Base-by-base conservation (phyloP, 2,329 filamentous ascomycete species). In the Gnomoniopsis smithogilvyi region DNA sequence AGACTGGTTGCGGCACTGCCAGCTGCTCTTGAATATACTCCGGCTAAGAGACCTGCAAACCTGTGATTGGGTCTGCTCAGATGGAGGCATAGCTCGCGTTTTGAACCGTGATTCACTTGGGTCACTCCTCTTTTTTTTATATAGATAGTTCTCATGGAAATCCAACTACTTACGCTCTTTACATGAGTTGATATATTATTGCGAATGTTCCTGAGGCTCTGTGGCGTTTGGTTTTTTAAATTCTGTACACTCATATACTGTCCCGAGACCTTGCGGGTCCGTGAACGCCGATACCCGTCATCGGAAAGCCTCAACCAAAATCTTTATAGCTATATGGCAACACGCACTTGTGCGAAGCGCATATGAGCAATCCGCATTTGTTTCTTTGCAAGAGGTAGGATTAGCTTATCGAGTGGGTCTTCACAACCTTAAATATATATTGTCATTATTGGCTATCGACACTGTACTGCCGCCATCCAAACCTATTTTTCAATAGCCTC, bases 41-140 rank as follows among this genome's bases (percentile, higher is more conserved):
- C 48, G 48, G 58, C 19, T 11, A 51, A 38, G 52, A 55, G 43
- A 56, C 36, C 50, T 56, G 51, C 51, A 60, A 53, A 24, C 45
- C 43, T 30, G 51, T 24, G 24, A 22, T 51, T n/a, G 51, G 38
- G 47, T 49, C 26, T 48, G 60, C 54, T 54, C 54, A 61, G 46
- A 43, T 51, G 33, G 47, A 57, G 45, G 52, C 22, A 34, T 30
- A 47, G 53, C 38, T 60, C 41, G 46, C 49, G 43, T 62, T 50
- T 54, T 54, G 49, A 49, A 48, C 33, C 43, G 47, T 53, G 45
- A 15, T 22, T 21, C 34, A 24, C 34, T 59, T 43, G 34, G 58
- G 58, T 55, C 58, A 45, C 54, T 62, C 61, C n/a, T n/a, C n/a
- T n/a, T n/a, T n/a, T 26, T 62, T 60, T 51, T 48, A 52, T 57